These are phyloP conservation scores for Takashimella koratensis DNA, from an alignment of 1,284 basidiomycete genomes.

Conservation along the genomic window DNA sequence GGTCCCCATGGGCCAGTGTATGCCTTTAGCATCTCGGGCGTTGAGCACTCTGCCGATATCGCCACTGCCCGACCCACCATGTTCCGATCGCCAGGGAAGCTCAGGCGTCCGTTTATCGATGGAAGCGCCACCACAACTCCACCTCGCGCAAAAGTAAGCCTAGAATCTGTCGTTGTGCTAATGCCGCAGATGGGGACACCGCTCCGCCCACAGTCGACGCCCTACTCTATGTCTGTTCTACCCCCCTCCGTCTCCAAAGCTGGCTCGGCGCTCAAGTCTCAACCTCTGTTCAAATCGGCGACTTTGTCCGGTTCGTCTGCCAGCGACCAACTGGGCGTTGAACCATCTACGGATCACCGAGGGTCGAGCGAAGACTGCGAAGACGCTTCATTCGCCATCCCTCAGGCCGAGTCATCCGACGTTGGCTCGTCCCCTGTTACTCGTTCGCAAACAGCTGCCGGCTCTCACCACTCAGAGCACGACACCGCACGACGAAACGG, in stretches of 20 bases:
- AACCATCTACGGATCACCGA: background rate
- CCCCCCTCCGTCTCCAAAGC: background rate
- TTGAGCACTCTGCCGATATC: background rate
- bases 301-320: background rate
- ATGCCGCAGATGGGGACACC: background rate
- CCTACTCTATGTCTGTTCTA: background rate
- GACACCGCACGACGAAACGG: conserved; percentile 2
- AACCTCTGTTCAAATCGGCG: background rate
- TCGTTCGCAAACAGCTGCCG: background rate
- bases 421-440: conserved; percentile 10
- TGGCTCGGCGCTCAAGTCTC: background rate
- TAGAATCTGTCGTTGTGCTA: background rate
- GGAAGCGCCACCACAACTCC: background rate
- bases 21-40: background rate
- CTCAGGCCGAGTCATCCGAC: conserved; percentile 4
- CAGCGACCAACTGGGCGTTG: background rate
- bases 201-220: background rate
- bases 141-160: background rate
- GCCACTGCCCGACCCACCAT: background rate
- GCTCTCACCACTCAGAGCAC: background rate
- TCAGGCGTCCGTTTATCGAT: background rate
- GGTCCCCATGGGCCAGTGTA: background rate
- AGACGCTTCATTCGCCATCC: conserved; percentile 23
- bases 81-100: background rate
- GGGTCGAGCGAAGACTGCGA: conserved; percentile 31